Base-by-base conservation (phyloP, 1,139 yeast genomes). In the Suhomyces bokatorum region DNA sequence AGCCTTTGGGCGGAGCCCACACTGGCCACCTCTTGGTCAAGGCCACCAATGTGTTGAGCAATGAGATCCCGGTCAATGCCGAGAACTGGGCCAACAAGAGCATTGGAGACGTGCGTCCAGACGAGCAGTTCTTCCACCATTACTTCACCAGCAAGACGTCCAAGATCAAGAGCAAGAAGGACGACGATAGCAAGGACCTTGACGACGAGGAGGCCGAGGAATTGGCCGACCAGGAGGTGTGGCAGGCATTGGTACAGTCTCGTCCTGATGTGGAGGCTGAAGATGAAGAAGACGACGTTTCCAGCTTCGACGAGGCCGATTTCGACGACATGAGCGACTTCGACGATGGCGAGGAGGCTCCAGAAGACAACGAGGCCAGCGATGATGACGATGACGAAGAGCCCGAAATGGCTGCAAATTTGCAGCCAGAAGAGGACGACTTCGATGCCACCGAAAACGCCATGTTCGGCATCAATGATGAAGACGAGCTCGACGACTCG, bases 1-100 rank as follows among this genome's bases (percentile, higher is more conserved):
- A 93, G 73, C 98, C 99, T 40, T 75, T 95, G 52, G 95, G 97
- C 39, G 98, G 98, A 47, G 80, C 85, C 1, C 89, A 85, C 50
- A 84, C 90, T n/a, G 89, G 87, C 8, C 72, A 84, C 1, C 70
- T 87, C 47, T 77, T 90, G 52, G 90, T 90, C 12, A 83, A 77
- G 54, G 80, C 89, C 22, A 80, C 88, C 3, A 81, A 79, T 56
- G 68, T 70, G 22, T 46, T 60, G 28, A 63, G 59, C 43, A 62
- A 63, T 3, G 80, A 74, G 37, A 59, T 78, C 14, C 96, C 97
- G 2, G 95, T 80, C 6, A 91, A 90, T 59, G 78, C 93, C 3
- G 82, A 84, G 54, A 85, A 90, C 62, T 93, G 98, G 98, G 69
- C 85, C 45, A 71, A 75, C 50, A 82, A 80, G 64, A 81, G 77